Base-by-base conservation (phyloP, 2,329 filamentous ascomycete genomes). In the Colletotrichum falcatum region DNA sequence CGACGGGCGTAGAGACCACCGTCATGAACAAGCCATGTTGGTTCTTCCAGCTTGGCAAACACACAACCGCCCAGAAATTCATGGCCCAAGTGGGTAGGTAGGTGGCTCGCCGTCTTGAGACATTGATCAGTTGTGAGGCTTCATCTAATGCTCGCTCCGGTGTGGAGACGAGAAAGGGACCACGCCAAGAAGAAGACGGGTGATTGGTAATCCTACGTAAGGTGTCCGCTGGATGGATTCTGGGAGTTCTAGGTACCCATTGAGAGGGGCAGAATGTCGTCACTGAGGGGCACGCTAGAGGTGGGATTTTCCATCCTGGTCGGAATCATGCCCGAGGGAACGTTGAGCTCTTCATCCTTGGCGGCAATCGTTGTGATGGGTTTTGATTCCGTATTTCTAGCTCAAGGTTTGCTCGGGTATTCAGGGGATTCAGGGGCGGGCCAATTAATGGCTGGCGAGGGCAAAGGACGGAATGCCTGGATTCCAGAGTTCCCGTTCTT, bases 221-320 rank as follows among this genome's bases (percentile, higher is more conserved):
- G 5, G 6, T 2, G 16, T 26, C 26, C 26, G 48, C 6, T 30
- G 26, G 5, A 51, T 20, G 23, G 48, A 11, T 35, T 35, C 33
- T 35, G 33, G 33, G n/a, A n/a, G n/a, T n/a, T n/a, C n/a, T n/a
- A n/a, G n/a, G n/a, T n/a, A n/a, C n/a, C n/a, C n/a, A n/a, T n/a
- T n/a, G n/a, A 26, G 48, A 39, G 60, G 60, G 60, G 46, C 46
- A n/a, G n/a, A 14, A 53, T 62, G 60, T 62, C 60, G 60, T 62
- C 60, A 62, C 33, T 62, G 60, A 35, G 48, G 46, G 33, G 60
- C 30, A 35, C 14, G 48, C 60, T 62, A 62, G 26, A 5, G 30
- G 48, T 39, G 48, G 35, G 33, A n/a, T 51, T 62, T 53, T 18
- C 58, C 6, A 23, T 53, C 33, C 16, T 7, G 7, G 23, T 12